These are phyloP conservation scores for Cornus suecica DNA, from an alignment of 148 eudicot species.

Conservation along the genomic window DNA sequence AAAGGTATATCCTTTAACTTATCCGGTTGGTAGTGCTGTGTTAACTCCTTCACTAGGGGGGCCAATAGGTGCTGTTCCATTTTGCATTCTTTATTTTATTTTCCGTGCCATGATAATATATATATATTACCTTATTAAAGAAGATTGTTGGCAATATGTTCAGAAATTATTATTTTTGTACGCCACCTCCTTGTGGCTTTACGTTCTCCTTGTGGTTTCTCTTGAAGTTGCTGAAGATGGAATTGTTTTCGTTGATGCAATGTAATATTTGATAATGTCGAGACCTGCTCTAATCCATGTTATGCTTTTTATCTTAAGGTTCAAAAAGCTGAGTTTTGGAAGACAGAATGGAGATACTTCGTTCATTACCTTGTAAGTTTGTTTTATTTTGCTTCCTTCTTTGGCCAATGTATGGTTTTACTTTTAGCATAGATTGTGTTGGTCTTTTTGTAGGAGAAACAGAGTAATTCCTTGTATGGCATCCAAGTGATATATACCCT, in stretches of 20 bases:
- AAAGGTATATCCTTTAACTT: not conserved
- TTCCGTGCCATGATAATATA: too few species aligned
- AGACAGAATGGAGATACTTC: slow-evolving; percentile 88
- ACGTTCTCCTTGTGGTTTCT: not conserved
- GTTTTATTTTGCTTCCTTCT: not conserved
- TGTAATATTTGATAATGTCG: not conserved
- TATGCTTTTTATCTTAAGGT: slow-evolving; percentile 46
- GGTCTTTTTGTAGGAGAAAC: not conserved
- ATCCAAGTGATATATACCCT: slow-evolving; percentile 3
- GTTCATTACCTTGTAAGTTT: slow-evolving; percentile 96
- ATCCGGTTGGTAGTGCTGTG: not conserved
- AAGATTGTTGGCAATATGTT: not conserved
- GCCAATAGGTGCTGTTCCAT: not conserved
- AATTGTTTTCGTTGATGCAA: not conserved
- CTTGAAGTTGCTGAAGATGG: slow-evolving; percentile 8
- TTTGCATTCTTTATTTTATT: not conserved
- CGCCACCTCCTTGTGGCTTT: not conserved
- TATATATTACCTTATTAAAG: too few species aligned
- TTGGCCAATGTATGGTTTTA: not conserved
- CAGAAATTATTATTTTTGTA: not conserved
- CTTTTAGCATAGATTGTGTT: not conserved
- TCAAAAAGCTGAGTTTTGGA: slow-evolving; percentile 78
- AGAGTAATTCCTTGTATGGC: not conserved
- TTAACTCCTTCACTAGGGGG: not conserved
- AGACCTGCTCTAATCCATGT: not conserved